Evolutionary conservation across 2,329 filamentous ascomycete species (phyloP).

Genomic region (Penicillium sp.): DNA sequence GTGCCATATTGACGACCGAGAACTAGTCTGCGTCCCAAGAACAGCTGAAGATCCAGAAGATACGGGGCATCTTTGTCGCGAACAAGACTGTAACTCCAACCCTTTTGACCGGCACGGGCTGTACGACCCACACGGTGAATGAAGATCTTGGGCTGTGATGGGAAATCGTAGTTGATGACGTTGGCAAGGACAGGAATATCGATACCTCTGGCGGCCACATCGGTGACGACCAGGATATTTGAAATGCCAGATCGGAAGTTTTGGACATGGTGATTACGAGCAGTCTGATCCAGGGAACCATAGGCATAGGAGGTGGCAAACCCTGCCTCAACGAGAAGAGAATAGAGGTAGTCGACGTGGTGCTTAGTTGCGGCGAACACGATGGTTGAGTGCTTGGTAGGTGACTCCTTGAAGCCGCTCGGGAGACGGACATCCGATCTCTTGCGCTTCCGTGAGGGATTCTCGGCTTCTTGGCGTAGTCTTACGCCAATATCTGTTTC

Average conservation of each 20-base stretch:
- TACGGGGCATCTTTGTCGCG: conserved; percentile 83
- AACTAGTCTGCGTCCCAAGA: conserved; percentile 74
- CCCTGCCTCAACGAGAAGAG: conserved; percentile 67
- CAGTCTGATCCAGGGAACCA: conserved; percentile 86
- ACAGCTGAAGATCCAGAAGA: conserved; percentile 84
- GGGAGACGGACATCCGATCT: conserved; percentile 42
- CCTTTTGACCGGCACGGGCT: conserved; percentile 80
- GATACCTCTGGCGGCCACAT: conserved; percentile 92
- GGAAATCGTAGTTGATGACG: conserved; percentile 98
- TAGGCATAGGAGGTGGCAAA: conserved; percentile 92
- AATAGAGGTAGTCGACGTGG: conserved; percentile 85
- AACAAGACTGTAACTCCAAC: conserved; percentile 92
- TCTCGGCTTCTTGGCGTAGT: conserved; percentile 40
- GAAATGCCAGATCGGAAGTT: conserved; percentile 76
- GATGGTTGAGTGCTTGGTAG: conserved; percentile 85
- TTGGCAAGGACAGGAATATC: conserved; percentile 94
- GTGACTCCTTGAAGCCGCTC: conserved; percentile 55
- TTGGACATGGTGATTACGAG: conserved; percentile 82
- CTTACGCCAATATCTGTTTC: conserved; percentile 46
- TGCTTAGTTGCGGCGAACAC: conserved; percentile 93
- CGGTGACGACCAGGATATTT: conserved; percentile 89
- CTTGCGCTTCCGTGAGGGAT: conserved; percentile 42
- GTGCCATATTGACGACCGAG: conserved; percentile 58
- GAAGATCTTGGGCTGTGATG: conserved; percentile 90
- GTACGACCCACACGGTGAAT: conserved; percentile 94